Conservation (phyloP, 495 filamentous ascomycete genomes). For the Annulohypoxylon nitens region DNA sequence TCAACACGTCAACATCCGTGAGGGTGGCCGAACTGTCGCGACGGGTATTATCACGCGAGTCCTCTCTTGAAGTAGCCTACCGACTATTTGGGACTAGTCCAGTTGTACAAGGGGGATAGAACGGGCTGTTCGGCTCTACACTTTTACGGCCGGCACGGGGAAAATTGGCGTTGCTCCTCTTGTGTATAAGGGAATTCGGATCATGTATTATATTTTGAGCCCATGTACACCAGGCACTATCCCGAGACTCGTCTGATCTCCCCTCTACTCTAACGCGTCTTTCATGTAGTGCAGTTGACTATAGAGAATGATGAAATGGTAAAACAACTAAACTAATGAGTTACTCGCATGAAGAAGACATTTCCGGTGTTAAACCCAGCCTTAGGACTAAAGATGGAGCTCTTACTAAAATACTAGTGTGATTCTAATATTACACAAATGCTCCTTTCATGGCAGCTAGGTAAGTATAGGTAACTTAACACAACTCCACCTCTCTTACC, state of each 20-base stretch:
- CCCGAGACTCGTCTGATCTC: constrained; percentile 48
- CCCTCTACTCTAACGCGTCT: constrained; percentile 42
- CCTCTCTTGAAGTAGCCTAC: constrained; percentile 66
- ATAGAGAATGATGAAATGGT: constrained; percentile 37
- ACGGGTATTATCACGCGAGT: constrained; percentile 92
- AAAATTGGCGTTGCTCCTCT: constrained; percentile 44
- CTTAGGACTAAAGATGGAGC: neutral
- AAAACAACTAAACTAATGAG: constrained; percentile 14
- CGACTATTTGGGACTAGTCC: constrained; percentile 27
- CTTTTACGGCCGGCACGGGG: constrained; percentile 42
- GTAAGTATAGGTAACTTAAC: neutral
- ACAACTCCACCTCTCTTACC: constrained; percentile 12
- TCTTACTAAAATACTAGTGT: constrained; percentile 4
- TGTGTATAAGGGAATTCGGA: constrained; percentile 47
- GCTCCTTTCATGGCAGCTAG: neutral
- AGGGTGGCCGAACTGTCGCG: constrained; percentile 93
- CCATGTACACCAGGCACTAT: constrained; percentile 43
- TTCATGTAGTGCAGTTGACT: constrained; percentile 19
- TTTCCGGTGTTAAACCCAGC: constrained; percentile 5
- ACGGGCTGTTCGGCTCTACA: constrained; percentile 42
- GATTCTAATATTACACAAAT: neutral
- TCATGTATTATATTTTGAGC: constrained; percentile 41
- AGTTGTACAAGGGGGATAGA: constrained; percentile 33
- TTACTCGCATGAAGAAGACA: neutral
- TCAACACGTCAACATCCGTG: constrained; percentile 95